Percentiles rank a stretch among this genome's conserved stretches.
Conservation (phyloP, 306 rosid species). For the Argentina anserina region DNA sequence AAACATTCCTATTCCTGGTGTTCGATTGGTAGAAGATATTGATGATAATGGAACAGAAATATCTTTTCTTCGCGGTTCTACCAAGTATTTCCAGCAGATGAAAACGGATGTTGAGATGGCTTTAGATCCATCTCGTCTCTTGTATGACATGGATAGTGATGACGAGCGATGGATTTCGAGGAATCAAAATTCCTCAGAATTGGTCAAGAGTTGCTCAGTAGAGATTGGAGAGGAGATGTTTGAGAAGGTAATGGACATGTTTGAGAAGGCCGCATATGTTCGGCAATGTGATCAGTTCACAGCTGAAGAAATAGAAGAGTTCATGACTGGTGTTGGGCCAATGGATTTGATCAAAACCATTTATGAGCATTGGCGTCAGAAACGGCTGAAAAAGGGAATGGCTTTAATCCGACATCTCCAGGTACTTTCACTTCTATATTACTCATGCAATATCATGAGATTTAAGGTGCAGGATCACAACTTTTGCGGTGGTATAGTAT, state of each 20-base stretch:
- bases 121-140: conserved; percentile 57
- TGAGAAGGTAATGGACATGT: conserved; percentile 75
- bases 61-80: conserved; percentile 54
- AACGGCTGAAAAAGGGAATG: conserved; percentile 74
- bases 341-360: conserved; percentile 42
- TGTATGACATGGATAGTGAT: conserved; percentile 98
- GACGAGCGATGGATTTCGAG: conserved; percentile 73
- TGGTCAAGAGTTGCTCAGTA: conserved; percentile 27
- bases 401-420: conserved; percentile 89
- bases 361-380: conserved; percentile 71
- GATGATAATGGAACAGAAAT: conserved; percentile 54
- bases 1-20: conserved; percentile 97
- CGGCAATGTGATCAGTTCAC: conserved; percentile 59
- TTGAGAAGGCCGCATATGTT: conserved; percentile 87
- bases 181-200: conserved; percentile 39
- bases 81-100: conserved; percentile 65
- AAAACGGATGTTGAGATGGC: conserved; percentile 93
- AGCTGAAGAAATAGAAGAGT: conserved; percentile 68
- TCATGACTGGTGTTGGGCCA: conserved; percentile 47
- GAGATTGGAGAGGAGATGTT: conserved; percentile 53
- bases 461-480: background rate
- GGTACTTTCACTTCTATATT: conserved; percentile 41
- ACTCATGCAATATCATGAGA: background rate
- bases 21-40: conserved; percentile 62
- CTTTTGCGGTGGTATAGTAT: background rate